Evolutionary conservation across 257 asterid genomes (phyloP).

Genomic region (Knoxia roxburghii): DNA sequence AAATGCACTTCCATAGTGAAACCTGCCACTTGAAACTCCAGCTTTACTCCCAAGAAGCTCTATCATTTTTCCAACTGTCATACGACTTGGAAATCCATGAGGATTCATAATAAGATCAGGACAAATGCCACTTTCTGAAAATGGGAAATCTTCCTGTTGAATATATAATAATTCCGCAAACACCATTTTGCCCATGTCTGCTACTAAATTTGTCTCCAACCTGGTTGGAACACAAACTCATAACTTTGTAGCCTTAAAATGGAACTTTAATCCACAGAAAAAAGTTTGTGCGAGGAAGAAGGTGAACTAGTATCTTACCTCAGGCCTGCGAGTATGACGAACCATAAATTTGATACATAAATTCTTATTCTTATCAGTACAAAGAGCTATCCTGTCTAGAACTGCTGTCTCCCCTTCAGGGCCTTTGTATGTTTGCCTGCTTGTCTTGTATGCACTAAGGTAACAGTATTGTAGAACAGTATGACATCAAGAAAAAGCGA

Average conservation of each 20-base stretch:
- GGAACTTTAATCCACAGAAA: neutral
- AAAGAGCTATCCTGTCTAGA: constrained; percentile 77
- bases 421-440: constrained; percentile 54
- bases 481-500: neutral
- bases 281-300: neutral
- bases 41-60: no score
- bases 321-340: constrained; percentile 98
- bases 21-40: no score
- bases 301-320: constrained; percentile 36
- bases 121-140: constrained; percentile 93
- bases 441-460: constrained; percentile 52
- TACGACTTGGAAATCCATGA: constrained; percentile 98
- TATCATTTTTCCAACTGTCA: constrained; percentile 98
- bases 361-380: constrained; percentile 59
- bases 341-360: constrained; percentile 68
- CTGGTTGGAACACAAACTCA: constrained; percentile 25
- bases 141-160: constrained; percentile 95
- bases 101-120: constrained; percentile 99
- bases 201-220: no score
- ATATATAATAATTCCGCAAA: constrained; percentile 89
- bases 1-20: constrained; percentile 96
- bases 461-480: neutral
- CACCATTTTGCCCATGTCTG: constrained; percentile 98
- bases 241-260: constrained; percentile 2
- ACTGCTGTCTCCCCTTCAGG: constrained; percentile 79